Percentiles rank a stretch among this genome's conserved stretches.
Conservation (phyloP, 805 yeast genomes). For the Zygoascus flipseniorum region DNA sequence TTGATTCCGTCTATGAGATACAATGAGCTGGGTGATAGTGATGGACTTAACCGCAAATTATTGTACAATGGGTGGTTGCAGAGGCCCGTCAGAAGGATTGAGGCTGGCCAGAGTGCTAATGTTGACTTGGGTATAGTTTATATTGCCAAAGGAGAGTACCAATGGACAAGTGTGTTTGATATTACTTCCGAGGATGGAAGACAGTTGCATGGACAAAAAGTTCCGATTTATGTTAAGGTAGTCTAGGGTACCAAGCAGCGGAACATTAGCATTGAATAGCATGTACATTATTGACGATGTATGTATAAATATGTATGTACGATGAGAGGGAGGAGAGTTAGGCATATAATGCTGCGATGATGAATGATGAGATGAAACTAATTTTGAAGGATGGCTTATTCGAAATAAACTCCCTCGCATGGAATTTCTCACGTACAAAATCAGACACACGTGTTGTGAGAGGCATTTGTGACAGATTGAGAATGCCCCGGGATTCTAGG, state of each 20-base stretch:
- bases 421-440: slow-evolving; percentile 11
- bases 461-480: slow-evolving; percentile 16
- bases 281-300: not conserved
- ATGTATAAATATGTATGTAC: not conserved
- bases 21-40: slow-evolving; percentile 11
- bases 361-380: slow-evolving; percentile 38
- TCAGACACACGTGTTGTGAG: slow-evolving; percentile 8
- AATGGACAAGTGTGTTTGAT: slow-evolving; percentile 64
- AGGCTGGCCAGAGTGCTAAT: slow-evolving; percentile 35
- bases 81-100: slow-evolving; percentile 37
- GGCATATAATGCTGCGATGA: slow-evolving; percentile 27
- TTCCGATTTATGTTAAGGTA: slow-evolving; percentile 16
- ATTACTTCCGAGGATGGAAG: slow-evolving; percentile 23
- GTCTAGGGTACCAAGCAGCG: slow-evolving; percentile 2
- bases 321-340: slow-evolving; percentile 4
- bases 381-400: slow-evolving; percentile 48
- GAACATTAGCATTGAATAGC: not conserved
- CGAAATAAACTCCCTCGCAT: slow-evolving; percentile 13
- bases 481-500: slow-evolving; percentile 45
- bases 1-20: slow-evolving; percentile 37
- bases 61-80: slow-evolving; percentile 70
- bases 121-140: slow-evolving; percentile 52
- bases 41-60: slow-evolving; percentile 46
- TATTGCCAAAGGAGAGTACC: slow-evolving; percentile 71
- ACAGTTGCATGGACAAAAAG: slow-evolving; percentile 12